A percentile compares a stretch with the other conserved stretches of the same genome.
Evolutionary conservation across 495 filamentous ascomycete genomes (phyloP).

Genomic region (Aspergillus asperescens): DNA sequence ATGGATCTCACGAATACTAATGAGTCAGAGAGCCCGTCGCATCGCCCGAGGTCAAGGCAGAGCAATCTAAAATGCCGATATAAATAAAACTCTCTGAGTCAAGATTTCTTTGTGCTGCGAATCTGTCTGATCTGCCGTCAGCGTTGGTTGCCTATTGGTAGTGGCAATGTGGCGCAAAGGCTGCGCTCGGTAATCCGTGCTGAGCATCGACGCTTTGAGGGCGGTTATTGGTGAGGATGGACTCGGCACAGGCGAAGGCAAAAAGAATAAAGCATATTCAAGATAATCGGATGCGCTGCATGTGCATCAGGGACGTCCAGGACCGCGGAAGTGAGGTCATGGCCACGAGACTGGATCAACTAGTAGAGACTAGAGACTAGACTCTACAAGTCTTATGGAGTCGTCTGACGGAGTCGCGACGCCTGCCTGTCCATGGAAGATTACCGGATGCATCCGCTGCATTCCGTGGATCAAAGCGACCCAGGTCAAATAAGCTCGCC

Average conservation of each 20-base stretch:
- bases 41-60: conserved; percentile 9
- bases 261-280: too few species aligned
- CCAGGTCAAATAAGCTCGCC: conserved; percentile 1
- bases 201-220: not conserved
- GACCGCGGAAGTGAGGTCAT: not conserved
- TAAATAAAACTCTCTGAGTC: not conserved
- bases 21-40: conserved; percentile 9
- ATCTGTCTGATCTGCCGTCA: not conserved
- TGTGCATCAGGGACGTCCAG: conserved; percentile 4
- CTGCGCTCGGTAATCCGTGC: not conserved
- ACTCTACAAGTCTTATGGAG: not conserved
- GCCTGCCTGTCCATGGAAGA: not conserved
- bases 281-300: not conserved
- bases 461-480: conserved; percentile 6
- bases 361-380: not conserved
- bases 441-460: conserved; percentile 2
- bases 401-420: too few species aligned
- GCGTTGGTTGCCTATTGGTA: conserved; percentile 11
- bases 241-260: too few species aligned
- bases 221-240: not conserved
- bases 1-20: not conserved
- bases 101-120: not conserved
- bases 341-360: too few species aligned
- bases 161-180: conserved; percentile 11
- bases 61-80: not conserved